phyloP scores from a whole-genome alignment of 129 eudicot species.

The Centaurea solstitialis region DNA sequence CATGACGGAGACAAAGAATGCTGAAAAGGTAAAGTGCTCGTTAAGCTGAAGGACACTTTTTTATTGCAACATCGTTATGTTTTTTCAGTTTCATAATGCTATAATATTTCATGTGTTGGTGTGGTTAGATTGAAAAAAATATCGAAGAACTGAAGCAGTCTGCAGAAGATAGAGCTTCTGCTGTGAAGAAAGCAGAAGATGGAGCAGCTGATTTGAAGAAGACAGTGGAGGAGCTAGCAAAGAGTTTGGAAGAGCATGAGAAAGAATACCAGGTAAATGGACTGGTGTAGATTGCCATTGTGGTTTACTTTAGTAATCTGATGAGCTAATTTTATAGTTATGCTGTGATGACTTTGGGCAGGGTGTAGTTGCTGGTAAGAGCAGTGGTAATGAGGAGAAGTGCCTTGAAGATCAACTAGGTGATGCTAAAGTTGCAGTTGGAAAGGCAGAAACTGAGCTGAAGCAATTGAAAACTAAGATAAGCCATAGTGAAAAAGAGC shows the following conservation, averaged over 20 bases:
- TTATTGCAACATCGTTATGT: neutral
- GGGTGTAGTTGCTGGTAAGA: conserved; percentile 97
- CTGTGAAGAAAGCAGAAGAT: conserved; percentile 84
- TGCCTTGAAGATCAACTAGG: conserved; percentile 94
- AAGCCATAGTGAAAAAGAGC: conserved; percentile 75
- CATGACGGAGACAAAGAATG: conserved; percentile 63
- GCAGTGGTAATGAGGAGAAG: conserved; percentile 91
- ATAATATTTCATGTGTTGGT: neutral
- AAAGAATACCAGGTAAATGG: conserved; percentile 81
- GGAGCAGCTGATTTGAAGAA: conserved; percentile 83
- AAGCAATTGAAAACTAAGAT: conserved; percentile 84
- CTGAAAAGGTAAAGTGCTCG: conserved; percentile 53
- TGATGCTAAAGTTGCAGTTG: conserved; percentile 96
- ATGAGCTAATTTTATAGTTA: neutral
- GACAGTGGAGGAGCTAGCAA: conserved; percentile 60
- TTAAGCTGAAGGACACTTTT: neutral
- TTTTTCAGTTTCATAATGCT: neutral
- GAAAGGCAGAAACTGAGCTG: conserved; percentile 84
- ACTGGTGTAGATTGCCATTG: neutral
- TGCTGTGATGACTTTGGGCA: conserved; percentile 24
- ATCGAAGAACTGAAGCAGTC: conserved; percentile 81
- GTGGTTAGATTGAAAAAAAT: conserved; percentile 60
- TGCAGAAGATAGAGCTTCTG: conserved; percentile 66
- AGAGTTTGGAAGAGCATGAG: conserved; percentile 77
- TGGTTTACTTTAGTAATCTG: neutral